phyloP scores from a whole-genome alignment of 345 rosid species.

The Carallia pectinifolia region DNA sequence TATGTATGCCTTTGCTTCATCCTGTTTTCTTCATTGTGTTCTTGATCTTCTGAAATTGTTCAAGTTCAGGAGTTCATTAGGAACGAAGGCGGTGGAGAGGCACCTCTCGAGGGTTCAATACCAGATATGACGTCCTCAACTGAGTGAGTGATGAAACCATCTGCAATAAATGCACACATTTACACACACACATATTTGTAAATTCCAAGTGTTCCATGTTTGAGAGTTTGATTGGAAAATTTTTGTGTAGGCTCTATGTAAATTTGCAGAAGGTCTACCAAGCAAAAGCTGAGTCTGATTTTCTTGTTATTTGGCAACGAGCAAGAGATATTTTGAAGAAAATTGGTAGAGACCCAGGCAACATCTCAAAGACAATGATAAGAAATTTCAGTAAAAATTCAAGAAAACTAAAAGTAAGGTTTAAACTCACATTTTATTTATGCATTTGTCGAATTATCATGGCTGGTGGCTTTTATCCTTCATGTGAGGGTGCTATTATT shows the following conservation, averaged over 20 bases:
- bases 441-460: background rate
- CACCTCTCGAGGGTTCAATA: constrained; percentile 96
- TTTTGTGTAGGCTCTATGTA: constrained; percentile 67
- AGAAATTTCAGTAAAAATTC: constrained; percentile 85
- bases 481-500: background rate
- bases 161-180: background rate
- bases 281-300: constrained; percentile 94
- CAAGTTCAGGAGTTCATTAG: constrained; percentile 69
- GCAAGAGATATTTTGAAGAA: constrained; percentile 60
- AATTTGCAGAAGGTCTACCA: constrained; percentile 83
- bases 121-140: constrained; percentile 99
- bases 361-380: constrained; percentile 63
- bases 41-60: constrained; percentile 16
- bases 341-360: constrained; percentile 66
- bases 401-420: constrained; percentile 77
- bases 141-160: constrained; percentile 53
- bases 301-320: constrained; percentile 63
- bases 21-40: constrained; percentile 5
- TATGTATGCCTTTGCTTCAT: background rate
- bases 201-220: constrained; percentile 1
- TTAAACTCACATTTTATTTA: constrained; percentile 2
- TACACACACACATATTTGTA: background rate
- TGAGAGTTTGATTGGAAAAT: constrained; percentile 1
- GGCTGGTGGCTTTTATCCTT: constrained; percentile 1
- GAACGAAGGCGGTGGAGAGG: constrained; percentile 87